phyloP scores from a whole-genome alignment of 2,329 filamentous ascomycete genomes.

The Penicillium crustosum region DNA sequence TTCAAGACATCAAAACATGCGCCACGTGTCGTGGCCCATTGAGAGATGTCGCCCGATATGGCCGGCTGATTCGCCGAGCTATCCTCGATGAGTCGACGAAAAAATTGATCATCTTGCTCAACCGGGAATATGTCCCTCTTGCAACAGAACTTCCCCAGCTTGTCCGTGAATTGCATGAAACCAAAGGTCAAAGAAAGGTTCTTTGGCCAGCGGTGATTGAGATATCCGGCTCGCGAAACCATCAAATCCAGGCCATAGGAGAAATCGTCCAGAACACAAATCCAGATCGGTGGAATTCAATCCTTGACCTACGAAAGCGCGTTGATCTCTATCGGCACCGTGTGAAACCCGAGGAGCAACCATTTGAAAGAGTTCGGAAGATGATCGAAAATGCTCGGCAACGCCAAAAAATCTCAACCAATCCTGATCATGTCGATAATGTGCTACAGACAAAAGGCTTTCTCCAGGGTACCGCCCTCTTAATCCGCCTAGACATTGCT shows the following conservation, averaged over 20 bases:
- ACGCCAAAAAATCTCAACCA: slow-evolving; percentile 23
- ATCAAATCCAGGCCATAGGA: slow-evolving; percentile 29
- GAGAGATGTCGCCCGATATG: slow-evolving; percentile 60
- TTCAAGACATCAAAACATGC: slow-evolving; percentile 54
- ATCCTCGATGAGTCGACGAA: slow-evolving; percentile 64
- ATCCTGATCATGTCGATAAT: slow-evolving; percentile 28
- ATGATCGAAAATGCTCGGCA: slow-evolving; percentile 36
- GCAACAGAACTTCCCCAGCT: slow-evolving; percentile 32
- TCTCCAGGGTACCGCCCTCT: slow-evolving; percentile 48
- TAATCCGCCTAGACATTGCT: slow-evolving; percentile 51
- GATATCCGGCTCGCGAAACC: slow-evolving; percentile 15
- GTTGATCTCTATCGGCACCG: slow-evolving; percentile 32
- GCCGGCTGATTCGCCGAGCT: slow-evolving; percentile 60
- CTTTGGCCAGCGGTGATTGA: slow-evolving; percentile 1
- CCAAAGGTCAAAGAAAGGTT: not conserved
- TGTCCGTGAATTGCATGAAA: slow-evolving; percentile 28
- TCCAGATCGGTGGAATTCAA: slow-evolving; percentile 23
- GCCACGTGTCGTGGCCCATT: slow-evolving; percentile 61
- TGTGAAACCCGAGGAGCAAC: slow-evolving; percentile 42
- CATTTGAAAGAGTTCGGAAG: slow-evolving; percentile 38
- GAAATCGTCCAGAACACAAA: slow-evolving; percentile 23
- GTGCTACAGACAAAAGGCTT: slow-evolving; percentile 40
- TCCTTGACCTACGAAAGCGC: slow-evolving; percentile 30
- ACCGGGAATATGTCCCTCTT: slow-evolving; percentile 45
- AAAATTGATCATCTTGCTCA: slow-evolving; percentile 61